Conservation (phyloP, 2,329 filamentous ascomycete species). For the Cladophialophora immunda region DNA sequence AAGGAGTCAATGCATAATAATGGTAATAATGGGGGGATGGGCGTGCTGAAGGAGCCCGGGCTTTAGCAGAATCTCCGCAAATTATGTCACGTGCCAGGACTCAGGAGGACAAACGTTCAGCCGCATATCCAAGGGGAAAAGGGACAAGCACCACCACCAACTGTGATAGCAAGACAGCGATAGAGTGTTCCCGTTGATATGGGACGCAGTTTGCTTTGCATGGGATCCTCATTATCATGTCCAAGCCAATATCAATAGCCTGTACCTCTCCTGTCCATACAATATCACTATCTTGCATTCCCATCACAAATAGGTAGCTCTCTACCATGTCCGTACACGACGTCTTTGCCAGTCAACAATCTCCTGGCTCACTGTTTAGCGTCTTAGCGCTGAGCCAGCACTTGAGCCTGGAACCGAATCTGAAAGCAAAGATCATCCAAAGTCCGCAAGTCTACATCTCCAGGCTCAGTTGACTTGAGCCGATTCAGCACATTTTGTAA, state of each 20-base stretch:
- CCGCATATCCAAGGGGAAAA: not conserved
- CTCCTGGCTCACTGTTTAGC: not conserved
- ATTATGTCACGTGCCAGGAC: not conserved
- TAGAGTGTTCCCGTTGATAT: not conserved
- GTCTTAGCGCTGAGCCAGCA: conserved; percentile 23
- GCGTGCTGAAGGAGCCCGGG: conserved; percentile 17
- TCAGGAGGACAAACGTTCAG: not conserved
- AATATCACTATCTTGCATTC: not conserved
- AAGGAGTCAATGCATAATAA: not conserved
- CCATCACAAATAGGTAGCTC: conserved; percentile 1
- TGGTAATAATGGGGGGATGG: conserved; percentile 8
- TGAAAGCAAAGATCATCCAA: conserved; percentile 40
- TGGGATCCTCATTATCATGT: not conserved
- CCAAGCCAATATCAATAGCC: not conserved
- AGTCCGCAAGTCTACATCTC: conserved; percentile 31
- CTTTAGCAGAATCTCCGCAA: conserved; percentile 22
- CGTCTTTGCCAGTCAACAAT: not conserved
- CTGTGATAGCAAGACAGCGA: not conserved
- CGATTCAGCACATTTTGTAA: conserved; percentile 31
- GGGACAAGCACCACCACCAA: not conserved
- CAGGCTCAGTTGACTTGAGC: conserved; percentile 24
- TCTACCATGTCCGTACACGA: not conserved
- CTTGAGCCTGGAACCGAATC: conserved; percentile 37
- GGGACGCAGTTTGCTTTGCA: not conserved
- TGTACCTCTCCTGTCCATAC: not conserved